Percentiles rank a stretch among this genome's conserved stretches.
Evolutionary conservation across 139 green algal genomes (phyloP).

Genomic region (Dunaliella sp.): DNA sequence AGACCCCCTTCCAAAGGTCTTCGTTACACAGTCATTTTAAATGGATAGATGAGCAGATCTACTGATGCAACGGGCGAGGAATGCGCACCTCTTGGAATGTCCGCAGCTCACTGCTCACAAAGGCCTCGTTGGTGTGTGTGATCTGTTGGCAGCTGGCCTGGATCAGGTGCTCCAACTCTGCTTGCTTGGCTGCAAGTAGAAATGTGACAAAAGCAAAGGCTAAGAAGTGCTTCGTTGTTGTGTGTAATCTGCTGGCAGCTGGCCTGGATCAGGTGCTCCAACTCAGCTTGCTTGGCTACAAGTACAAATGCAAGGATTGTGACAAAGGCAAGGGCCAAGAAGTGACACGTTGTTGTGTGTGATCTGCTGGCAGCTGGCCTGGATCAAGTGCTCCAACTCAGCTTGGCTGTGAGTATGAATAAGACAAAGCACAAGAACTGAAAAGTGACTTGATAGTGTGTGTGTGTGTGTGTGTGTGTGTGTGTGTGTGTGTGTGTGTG

Average conservation of each 20-base stretch:
- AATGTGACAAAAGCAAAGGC: neutral
- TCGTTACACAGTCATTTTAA: too few relatives aligned
- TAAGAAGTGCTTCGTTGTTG: neutral
- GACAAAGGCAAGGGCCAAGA: too few relatives aligned
- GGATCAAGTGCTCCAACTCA: too few relatives aligned
- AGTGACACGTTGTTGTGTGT: too few relatives aligned
- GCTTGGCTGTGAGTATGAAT: too few relatives aligned
- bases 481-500: too few relatives aligned
- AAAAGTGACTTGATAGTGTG: too few relatives aligned
- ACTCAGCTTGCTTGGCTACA: neutral
- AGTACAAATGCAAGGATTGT: neutral
- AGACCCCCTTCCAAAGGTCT: too few relatives aligned
- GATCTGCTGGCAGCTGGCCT: neutral
- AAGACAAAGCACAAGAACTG: too few relatives aligned
- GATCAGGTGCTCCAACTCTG: slow-evolving; percentile 9
- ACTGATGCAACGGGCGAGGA: too few relatives aligned
- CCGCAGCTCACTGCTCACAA: slow-evolving; percentile 34
- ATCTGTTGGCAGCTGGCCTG: slow-evolving; percentile 23
- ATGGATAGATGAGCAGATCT: too few relatives aligned
- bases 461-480: too few relatives aligned
- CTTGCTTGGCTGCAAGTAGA: slow-evolving; percentile 16
- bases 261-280: neutral
- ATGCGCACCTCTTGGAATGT: slow-evolving; percentile 25
- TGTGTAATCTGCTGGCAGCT: neutral
- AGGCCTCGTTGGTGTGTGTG: slow-evolving; percentile 34